These are phyloP conservation scores for Syncephalastrum monosporum DNA, from an alignment of 371 early-diverging fungal genomes.

Conservation along the genomic window DNA sequence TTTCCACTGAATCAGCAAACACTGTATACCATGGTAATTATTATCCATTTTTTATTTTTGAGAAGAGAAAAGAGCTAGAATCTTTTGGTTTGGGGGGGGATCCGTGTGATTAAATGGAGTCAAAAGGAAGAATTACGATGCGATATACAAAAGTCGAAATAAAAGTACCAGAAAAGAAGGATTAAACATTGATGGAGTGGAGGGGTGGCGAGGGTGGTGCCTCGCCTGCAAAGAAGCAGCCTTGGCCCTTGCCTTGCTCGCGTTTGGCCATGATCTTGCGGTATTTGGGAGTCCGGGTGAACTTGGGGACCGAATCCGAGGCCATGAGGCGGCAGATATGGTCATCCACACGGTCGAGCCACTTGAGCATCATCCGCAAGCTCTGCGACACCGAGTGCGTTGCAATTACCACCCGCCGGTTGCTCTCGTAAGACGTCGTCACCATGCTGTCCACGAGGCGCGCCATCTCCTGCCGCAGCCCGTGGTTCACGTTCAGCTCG, in stretches of 20 bases:
- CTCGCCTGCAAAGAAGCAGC: no score
- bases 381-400: slow-evolving; percentile 39
- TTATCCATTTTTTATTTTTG: no score
- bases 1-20: no score
- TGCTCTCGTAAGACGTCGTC: slow-evolving; percentile 31
- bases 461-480: slow-evolving; percentile 46
- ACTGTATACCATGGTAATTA: no score
- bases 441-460: slow-evolving; percentile 45
- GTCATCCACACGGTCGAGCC: slow-evolving; percentile 66
- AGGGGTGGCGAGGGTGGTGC: no score
- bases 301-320: slow-evolving; percentile 80
- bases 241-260: slow-evolving; percentile 2
- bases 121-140: no score
- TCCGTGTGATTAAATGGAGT: no score
- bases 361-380: slow-evolving; percentile 45
- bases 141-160: no score
- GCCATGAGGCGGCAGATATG: slow-evolving; percentile 78
- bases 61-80: no score
- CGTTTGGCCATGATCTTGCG: slow-evolving; percentile 21
- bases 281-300: slow-evolving; percentile 68
- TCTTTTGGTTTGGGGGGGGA: no score
- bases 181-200: no score
- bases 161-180: no score
- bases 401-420: slow-evolving; percentile 40
- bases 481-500: slow-evolving; percentile 62